Percentiles rank a stretch among this genome's conserved stretches.
These are phyloP conservation scores for Coemansia sp. DNA, from an alignment of 192 early-diverging fungal genomes.

Conservation along the genomic window DNA sequence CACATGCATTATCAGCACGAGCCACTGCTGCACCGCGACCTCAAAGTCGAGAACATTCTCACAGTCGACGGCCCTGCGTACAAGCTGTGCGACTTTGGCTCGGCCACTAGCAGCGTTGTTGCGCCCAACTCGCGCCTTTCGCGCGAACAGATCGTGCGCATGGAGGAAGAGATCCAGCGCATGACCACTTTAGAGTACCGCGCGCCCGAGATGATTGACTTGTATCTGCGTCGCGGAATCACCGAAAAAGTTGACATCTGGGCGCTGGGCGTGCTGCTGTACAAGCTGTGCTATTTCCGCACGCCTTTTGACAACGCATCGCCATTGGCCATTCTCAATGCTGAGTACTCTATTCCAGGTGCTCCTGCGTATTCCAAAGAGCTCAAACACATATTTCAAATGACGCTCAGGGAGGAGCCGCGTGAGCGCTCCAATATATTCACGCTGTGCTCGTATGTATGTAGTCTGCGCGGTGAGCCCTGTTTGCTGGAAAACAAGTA, in stretches of 20 bases:
- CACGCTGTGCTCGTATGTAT: constrained; percentile 69
- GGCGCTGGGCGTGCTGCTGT: constrained; percentile 92
- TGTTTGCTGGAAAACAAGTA: constrained; percentile 50
- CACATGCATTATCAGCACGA: constrained; percentile 84
- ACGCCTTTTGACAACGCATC: constrained; percentile 95
- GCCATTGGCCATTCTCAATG: constrained; percentile 85
- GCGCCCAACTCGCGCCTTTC: constrained; percentile 39
- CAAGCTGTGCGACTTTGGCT: constrained; percentile 98
- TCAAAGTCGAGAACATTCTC: constrained; percentile 84
- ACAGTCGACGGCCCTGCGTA: constrained; percentile 62
- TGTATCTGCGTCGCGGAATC: constrained; percentile 80
- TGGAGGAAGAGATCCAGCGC: constrained; percentile 90
- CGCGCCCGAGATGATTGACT: constrained; percentile 92
- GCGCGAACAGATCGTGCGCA: constrained; percentile 65
- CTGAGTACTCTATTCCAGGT: constrained; percentile 74
- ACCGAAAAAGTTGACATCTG: constrained; percentile 80
- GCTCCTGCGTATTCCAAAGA: constrained; percentile 66
- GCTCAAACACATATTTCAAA: constrained; percentile 61
- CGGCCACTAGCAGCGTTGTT: constrained; percentile 58
- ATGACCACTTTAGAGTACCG: constrained; percentile 94
- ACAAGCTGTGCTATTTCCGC: constrained; percentile 93
- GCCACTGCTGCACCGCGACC: constrained; percentile 83
- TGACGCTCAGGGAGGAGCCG: constrained; percentile 78
- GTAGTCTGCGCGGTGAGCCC: constrained; percentile 54
- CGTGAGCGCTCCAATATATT: constrained; percentile 77